Base-by-base conservation (phyloP, 441 rosid species). In the Adansonia grandidieri region DNA sequence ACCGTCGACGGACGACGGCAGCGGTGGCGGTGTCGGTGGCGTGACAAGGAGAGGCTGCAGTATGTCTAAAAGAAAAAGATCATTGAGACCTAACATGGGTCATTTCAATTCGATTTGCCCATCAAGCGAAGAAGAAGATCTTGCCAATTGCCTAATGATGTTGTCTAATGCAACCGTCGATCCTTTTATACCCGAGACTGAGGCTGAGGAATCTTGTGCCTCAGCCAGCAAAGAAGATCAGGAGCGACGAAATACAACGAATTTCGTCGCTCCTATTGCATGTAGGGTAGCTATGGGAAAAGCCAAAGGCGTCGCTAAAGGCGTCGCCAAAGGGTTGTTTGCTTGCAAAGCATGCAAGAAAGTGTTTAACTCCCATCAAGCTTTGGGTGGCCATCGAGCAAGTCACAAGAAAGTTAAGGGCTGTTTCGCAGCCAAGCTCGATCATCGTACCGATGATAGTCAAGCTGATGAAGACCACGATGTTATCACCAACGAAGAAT, bases 391-490 rank as follows among this genome's bases (percentile, higher is more conserved):
- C 60, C 99, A 96, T 73, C 86, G 99, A 84, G 99, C 99, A 8
- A 96, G 99, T 81, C 99, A 96, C 87, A 94, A 96, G 87, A 96
- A 96, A 76, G 99, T 96, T 63, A 96, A 94, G 82, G 98, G 99
- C 44, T 96, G 99, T 64, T 96, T 92, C 73, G 99, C 98, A 7
- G 89, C 98, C 1, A 79, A 90, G 77, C 84, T 87, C 17, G 91
- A 88, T 53, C 88, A 85, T 3, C 28, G 1, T 24, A 77, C 79
- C 1, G 89, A 87, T 8, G 91, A 88, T 14, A 28, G 4, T 6
- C 77, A 82, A 22, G 88, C 74, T 0, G 96, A 89, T 0, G 94
- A 91, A 11, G 91, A 83, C 14, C 80, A 73, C 5, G 83, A 87
- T 40, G 86, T 80, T 17, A 76, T 84, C 68, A 83, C 87, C 0